These are phyloP conservation scores for Pelargonium nanum DNA, from an alignment of 345 rosid species.

Conservation along the genomic window DNA sequence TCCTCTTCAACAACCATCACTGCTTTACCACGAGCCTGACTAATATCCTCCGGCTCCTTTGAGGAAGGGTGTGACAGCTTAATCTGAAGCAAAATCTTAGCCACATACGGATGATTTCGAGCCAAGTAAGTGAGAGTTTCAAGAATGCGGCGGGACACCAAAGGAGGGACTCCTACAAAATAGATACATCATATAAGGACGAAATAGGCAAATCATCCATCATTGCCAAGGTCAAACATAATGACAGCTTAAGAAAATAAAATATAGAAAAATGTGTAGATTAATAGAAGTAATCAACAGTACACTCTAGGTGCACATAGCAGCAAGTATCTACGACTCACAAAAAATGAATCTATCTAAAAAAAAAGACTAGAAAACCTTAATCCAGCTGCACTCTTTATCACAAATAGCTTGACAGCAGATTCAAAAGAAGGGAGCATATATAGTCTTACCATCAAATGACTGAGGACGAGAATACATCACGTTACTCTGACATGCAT, in stretches of 20 bases:
- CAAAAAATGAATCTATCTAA: too few species aligned
- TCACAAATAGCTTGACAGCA: not conserved
- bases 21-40: conserved; percentile 60
- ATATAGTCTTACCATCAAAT: conserved; percentile 55
- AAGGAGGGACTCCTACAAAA: conserved; percentile 73
- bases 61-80: conserved; percentile 41
- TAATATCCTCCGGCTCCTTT: conserved; percentile 24
- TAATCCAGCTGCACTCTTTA: too few species aligned
- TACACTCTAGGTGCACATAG: too few species aligned
- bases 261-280: too few species aligned
- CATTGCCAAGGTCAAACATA: not conserved
- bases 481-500: conserved; percentile 86
- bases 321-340: too few species aligned
- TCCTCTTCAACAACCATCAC: conserved; percentile 44
- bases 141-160: conserved; percentile 83
- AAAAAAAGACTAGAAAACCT: too few species aligned
- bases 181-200: conserved; percentile 1
- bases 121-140: conserved; percentile 83
- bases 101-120: conserved; percentile 69
- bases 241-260: too few species aligned
- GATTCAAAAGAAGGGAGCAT: not conserved
- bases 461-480: conserved; percentile 87
- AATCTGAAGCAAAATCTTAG: conserved; percentile 67
- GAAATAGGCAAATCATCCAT: not conserved
- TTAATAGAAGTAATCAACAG: too few species aligned